Evolutionary conservation across 768 basidiomycete genomes (phyloP).

Genomic region (Russula abietina): DNA sequence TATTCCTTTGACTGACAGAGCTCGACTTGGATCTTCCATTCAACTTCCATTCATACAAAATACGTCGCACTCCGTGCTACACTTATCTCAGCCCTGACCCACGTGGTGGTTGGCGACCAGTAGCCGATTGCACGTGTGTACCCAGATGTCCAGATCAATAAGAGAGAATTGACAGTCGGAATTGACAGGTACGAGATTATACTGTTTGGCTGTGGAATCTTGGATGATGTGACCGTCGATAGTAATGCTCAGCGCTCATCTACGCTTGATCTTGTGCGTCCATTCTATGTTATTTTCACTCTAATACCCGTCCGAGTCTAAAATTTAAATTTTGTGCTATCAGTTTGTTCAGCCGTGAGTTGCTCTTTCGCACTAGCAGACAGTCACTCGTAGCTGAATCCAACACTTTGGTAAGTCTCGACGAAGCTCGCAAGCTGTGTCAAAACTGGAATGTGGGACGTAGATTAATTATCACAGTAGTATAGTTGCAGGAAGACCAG

Average conservation of each 20-base stretch:
- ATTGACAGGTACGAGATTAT: neutral
- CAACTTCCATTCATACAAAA: neutral
- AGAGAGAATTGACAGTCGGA: neutral
- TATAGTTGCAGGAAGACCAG: neutral
- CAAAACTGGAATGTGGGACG: neutral
- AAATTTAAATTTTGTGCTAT: too few relatives aligned
- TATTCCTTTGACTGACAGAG: neutral
- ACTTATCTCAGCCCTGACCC: neutral
- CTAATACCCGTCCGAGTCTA: neutral
- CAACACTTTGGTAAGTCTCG: neutral
- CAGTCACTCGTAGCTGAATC: neutral
- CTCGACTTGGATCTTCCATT: neutral
- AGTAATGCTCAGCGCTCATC: neutral
- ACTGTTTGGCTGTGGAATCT: neutral
- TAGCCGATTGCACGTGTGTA: neutral
- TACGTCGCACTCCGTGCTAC: neutral
- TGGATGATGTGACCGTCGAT: neutral
- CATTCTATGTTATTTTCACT: neutral
- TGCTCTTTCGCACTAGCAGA: neutral
- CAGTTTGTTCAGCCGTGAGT: neutral
- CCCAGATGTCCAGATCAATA: neutral
- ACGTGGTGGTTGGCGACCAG: neutral
- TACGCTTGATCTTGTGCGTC: neutral
- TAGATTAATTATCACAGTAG: slow-evolving; percentile 8
- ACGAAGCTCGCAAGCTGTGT: neutral